Evolutionary conservation across 2,329 filamentous ascomycete species (phyloP).

Genomic region (Plectosphaerella plurivora): DNA sequence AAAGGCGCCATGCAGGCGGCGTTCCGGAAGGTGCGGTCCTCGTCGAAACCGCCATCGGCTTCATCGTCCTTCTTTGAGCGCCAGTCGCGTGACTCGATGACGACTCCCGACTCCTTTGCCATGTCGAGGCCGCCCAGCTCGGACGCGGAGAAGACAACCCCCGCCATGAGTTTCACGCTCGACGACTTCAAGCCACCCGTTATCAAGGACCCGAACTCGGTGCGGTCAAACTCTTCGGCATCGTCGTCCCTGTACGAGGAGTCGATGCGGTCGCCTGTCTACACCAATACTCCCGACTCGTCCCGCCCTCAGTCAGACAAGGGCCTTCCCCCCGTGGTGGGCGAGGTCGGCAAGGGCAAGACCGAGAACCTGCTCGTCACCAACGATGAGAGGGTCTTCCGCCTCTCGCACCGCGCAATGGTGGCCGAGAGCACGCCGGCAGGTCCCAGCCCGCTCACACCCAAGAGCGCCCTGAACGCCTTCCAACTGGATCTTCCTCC

Average conservation of each 20-base stretch:
- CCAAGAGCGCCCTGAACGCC: background rate
- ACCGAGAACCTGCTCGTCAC: constrained; percentile 8
- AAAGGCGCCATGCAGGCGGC: constrained; percentile 29
- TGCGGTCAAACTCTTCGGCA: constrained; percentile 5
- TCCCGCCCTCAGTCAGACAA: constrained; percentile 36
- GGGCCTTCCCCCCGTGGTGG: constrained; percentile 16
- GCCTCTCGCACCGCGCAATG: constrained; percentile 3
- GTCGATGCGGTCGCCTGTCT: constrained; percentile 24
- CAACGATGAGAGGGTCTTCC: constrained; percentile 9
- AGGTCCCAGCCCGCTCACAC: background rate
- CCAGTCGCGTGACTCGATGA: constrained; percentile 1
- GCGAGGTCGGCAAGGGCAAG: constrained; percentile 8
- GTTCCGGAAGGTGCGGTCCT: constrained; percentile 16
- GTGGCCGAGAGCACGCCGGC: background rate
- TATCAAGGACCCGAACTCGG: constrained; percentile 3
- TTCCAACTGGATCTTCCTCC: background rate
- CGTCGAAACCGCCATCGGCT: constrained; percentile 10
- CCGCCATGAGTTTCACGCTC: background rate
- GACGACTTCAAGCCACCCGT: background rate
- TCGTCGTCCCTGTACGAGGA: constrained; percentile 30
- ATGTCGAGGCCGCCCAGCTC: constrained; percentile 7
- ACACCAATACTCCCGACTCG: constrained; percentile 32
- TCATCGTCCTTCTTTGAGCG: constrained; percentile 6
- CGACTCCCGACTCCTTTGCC: constrained; percentile 7
- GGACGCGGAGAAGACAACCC: background rate